These are phyloP conservation scores for Austroboletus sp. DNA, from an alignment of 1,284 basidiomycete genomes.

Conservation along the genomic window DNA sequence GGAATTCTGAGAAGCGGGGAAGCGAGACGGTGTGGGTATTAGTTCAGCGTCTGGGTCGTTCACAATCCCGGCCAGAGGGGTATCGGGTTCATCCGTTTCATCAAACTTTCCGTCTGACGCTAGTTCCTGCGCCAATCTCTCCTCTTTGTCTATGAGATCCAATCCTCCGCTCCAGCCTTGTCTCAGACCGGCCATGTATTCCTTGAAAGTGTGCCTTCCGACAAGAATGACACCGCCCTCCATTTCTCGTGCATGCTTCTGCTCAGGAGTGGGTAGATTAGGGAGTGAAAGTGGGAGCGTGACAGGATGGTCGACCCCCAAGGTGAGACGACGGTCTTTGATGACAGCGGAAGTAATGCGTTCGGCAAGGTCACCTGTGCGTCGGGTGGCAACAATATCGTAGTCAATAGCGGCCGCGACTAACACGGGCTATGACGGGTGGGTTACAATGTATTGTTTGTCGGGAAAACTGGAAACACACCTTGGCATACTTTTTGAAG, in stretches of 20 bases:
- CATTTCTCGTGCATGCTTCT: conserved; percentile 57
- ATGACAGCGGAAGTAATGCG: conserved; percentile 71
- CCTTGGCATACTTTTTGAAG: conserved; percentile 96
- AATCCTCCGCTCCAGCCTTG: conserved; percentile 80
- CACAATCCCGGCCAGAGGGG: conserved; percentile 22
- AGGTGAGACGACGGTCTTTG: conserved; percentile 54
- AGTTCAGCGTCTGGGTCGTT: conserved; percentile 34
- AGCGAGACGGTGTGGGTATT: conserved; percentile 37
- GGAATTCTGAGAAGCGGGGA: conserved; percentile 36
- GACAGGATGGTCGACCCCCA: conserved; percentile 54
- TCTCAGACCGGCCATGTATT: conserved; percentile 83
- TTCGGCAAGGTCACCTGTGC: conserved; percentile 77
- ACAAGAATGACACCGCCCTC: conserved; percentile 81
- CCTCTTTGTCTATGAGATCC: conserved; percentile 67
- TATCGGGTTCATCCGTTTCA: conserved; percentile 42
- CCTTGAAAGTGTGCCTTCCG: conserved; percentile 90
- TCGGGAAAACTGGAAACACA: conserved; percentile 34
- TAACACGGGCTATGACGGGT: conserved; percentile 68
- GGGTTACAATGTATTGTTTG: conserved; percentile 5
- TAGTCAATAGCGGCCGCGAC: conserved; percentile 93
- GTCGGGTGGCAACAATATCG: conserved; percentile 73
- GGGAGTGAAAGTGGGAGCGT: conserved; percentile 46
- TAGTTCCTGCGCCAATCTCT: conserved; percentile 63
- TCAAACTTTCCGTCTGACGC: conserved; percentile 75
- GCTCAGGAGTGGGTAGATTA: conserved; percentile 50